A percentile compares a stretch with the other conserved stretches of the same genome.
Conservation (phyloP, 2,329 filamentous ascomycete genomes). For the Elsinoe necatrix region DNA sequence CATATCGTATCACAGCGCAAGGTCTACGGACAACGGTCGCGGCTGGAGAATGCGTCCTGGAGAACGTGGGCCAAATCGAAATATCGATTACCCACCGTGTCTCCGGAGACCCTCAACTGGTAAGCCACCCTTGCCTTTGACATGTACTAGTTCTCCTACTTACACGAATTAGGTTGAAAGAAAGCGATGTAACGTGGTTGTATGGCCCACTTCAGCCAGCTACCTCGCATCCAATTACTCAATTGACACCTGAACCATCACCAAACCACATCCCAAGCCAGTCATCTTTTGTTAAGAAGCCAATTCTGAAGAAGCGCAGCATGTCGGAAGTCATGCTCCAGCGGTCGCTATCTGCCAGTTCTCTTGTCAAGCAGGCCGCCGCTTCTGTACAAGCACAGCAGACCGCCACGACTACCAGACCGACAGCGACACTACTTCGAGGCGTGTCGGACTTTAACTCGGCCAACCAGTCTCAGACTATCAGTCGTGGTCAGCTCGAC, state of each 20-base stretch:
- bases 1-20: constrained; percentile 75
- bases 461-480: constrained; percentile 52
- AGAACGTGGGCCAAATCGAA: constrained; percentile 93
- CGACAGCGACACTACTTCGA: constrained; percentile 44
- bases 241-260: constrained; percentile 40
- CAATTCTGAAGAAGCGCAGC: constrained; percentile 91
- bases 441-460: constrained; percentile 61
- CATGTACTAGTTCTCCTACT: constrained; percentile 21
- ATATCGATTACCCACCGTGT: constrained; percentile 76
- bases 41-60: constrained; percentile 95
- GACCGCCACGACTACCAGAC: constrained; percentile 44
- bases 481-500: constrained; percentile 56
- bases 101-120: constrained; percentile 91
- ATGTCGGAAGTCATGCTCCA: constrained; percentile 95
- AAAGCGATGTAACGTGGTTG: constrained; percentile 94
- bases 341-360: constrained; percentile 77
- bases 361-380: constrained; percentile 79
- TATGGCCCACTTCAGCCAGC: constrained; percentile 85
- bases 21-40: constrained; percentile 69
- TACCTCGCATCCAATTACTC: constrained; percentile 44
- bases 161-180: constrained; percentile 65
- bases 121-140: constrained; percentile 38
- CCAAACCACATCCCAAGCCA: constrained; percentile 50
- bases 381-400: constrained; percentile 79
- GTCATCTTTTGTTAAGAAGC: constrained; percentile 72